Base-by-base conservation (phyloP, 2,329 filamentous ascomycete genomes). In the Colletotrichum cereale region DNA sequence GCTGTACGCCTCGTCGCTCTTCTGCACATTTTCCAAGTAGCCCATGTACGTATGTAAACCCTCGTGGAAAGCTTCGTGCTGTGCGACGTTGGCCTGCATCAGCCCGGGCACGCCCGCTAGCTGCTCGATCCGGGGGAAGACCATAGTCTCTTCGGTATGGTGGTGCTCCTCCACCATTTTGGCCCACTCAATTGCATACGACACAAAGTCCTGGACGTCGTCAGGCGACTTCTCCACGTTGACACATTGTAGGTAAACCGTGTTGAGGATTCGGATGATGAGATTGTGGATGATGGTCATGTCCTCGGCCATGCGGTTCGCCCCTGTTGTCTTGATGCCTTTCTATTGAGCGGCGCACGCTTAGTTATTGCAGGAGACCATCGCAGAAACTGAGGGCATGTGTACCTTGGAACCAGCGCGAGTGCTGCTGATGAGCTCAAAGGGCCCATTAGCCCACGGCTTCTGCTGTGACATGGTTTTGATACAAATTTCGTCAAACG, bases 261-360 rank as follows among this genome's bases (percentile, higher is more conserved):
- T 73, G 70, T 80, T 80, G 67, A 79, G 64, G 60, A 74, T 74
- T 11, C 78, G 76, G 34, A 79, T 72, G 62, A 80, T 58, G 53
- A 76, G 24, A 71, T 80, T 79, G 73, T 79, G 82, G 2, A 79
- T 74, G 5, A 79, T 74, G 0, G 76, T 71, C 82, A 84, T 82
- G 21, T 79, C 74, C 29, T 57, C 67, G 2, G 75, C 80, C 18
- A 77, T 58, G 48, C 70, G 52, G 7, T 74, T 75, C 14, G 74
- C 73, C 3, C 75, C 76, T 21, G 64, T 73, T 14, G 73, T 74
- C 52, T 66, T 72, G 16, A 75, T 73, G 1, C 72, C 76, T n/a
- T 73, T 74, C 71, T 71, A 48, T 36, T 12, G 11, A 24, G 34
- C 16, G n/a, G 5, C 18, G 24, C 21, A 11, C 40, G 26, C 1